Evolutionary conservation across 805 yeast genomes (phyloP).

Genomic region (Pichia nanzhaoensis): DNA sequence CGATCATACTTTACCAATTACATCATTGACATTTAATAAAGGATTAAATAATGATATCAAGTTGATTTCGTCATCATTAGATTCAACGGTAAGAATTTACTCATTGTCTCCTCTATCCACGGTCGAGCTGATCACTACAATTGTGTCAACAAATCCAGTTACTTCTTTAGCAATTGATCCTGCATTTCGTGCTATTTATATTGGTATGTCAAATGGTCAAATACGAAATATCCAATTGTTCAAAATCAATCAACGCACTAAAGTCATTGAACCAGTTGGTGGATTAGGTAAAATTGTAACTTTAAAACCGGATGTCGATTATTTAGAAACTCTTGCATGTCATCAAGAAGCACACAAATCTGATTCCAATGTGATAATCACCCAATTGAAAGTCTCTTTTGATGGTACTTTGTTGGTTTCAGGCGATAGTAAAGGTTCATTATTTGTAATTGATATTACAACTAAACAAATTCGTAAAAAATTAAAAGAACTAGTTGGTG

Average conservation of each 20-base stretch:
- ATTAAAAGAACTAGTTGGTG: constrained; percentile 33
- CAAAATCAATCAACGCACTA: constrained; percentile 28
- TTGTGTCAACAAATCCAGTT: constrained; percentile 57
- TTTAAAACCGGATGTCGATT: constrained; percentile 43
- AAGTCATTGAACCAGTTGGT: constrained; percentile 50
- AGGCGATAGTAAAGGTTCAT: constrained; percentile 69
- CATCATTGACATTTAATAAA: constrained; percentile 35
- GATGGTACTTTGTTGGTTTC: constrained; percentile 70
- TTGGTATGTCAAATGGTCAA: constrained; percentile 59
- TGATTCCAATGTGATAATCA: constrained; percentile 33
- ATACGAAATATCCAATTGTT: constrained; percentile 53
- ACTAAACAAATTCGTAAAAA: constrained; percentile 62
- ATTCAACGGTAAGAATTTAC: constrained; percentile 69
- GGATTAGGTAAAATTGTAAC: constrained; percentile 48
- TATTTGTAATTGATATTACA: constrained; percentile 59
- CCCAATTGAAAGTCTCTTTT: constrained; percentile 52
- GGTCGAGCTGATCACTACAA: constrained; percentile 53
- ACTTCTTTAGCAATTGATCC: constrained; percentile 64
- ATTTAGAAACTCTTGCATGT: constrained; percentile 46
- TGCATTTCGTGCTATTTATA: constrained; percentile 66
- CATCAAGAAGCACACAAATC: constrained; percentile 30
- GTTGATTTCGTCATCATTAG: constrained; percentile 63
- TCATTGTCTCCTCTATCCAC: constrained; percentile 34
- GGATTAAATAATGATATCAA: constrained; percentile 55
- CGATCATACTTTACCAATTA: constrained; percentile 49